phyloP scores from a whole-genome alignment of 1,139 yeast genomes.

The Debaryomycetaceae sp. region DNA sequence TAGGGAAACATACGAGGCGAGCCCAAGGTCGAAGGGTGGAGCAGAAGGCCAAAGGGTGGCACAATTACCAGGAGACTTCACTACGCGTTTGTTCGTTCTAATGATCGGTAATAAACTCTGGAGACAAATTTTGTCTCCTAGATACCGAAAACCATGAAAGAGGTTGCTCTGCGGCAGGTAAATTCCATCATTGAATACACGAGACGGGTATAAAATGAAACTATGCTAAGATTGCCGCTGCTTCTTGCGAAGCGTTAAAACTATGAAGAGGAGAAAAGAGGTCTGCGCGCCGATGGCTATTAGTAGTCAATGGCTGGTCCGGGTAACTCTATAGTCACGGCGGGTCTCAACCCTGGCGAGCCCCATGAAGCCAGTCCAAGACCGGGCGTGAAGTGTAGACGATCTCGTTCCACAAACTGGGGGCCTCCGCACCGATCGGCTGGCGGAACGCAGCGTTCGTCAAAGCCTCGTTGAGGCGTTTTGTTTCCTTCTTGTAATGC shows the following conservation, averaged over 20 bases:
- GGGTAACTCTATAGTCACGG: no score
- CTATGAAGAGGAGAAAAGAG: constrained; percentile 6
- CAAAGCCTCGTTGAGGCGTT: constrained; percentile 5
- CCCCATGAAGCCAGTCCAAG: no score
- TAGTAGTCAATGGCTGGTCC: no score
- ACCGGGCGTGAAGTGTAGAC: constrained; percentile 13
- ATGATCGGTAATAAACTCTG: constrained; percentile 9
- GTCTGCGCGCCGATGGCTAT: no score
- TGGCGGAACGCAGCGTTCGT: constrained; percentile 14
- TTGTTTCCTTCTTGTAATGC: constrained; percentile 5
- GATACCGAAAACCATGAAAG: constrained; percentile 8
- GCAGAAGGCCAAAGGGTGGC: no score
- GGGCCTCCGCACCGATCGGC: constrained; percentile 28
- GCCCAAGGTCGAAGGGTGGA: no score
- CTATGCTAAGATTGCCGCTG: constrained; percentile 45
- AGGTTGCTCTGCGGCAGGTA: constrained; percentile 34
- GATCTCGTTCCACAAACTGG: constrained; percentile 35
- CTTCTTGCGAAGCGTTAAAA: constrained; percentile 5
- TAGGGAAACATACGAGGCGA: no score
- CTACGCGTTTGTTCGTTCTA: constrained; percentile 9
- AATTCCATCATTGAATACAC: constrained; percentile 46
- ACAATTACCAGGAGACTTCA: no score
- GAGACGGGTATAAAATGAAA: constrained; percentile 35
- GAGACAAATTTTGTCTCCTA: constrained; percentile 7
- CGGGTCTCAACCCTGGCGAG: no score